A percentile compares a stretch with the other conserved stretches of the same genome.
Evolutionary conservation across 495 filamentous ascomycete species (phyloP).

Genomic region (Entonaema liquescens): DNA sequence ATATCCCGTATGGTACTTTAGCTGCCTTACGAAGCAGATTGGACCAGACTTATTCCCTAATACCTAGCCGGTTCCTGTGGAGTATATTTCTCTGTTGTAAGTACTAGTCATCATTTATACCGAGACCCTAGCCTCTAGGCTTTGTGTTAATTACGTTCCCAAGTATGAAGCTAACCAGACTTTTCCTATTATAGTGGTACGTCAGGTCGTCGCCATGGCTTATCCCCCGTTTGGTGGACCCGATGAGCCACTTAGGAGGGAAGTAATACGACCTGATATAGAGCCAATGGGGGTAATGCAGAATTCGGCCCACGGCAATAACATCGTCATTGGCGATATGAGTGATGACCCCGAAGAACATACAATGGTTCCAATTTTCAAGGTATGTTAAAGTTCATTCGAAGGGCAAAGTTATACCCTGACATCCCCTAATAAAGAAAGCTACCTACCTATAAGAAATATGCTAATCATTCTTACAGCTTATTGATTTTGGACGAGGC

Average conservation of each 20-base stretch:
- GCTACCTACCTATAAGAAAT: neutral
- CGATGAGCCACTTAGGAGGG: neutral
- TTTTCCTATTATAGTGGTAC: slow-evolving; percentile 13
- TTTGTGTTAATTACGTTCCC: neutral
- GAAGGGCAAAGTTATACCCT: neutral
- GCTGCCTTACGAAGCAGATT: neutral
- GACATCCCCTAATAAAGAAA: neutral
- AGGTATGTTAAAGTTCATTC: slow-evolving; percentile 6
- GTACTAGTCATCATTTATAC: neutral
- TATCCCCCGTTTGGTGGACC: slow-evolving; percentile 5
- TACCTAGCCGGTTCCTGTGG: slow-evolving; percentile 33
- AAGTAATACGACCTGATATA: neutral
- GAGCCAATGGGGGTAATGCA: slow-evolving; percentile 10
- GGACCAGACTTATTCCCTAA: neutral
- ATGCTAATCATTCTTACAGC: slow-evolving; percentile 5
- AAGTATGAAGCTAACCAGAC: slow-evolving; percentile 1
- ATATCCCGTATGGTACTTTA: slow-evolving; percentile 16
- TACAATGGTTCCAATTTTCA: slow-evolving; percentile 10
- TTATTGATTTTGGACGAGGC: slow-evolving; percentile 41
- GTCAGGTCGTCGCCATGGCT: slow-evolving; percentile 31
- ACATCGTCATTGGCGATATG: slow-evolving; percentile 20
- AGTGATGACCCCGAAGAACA: slow-evolving; percentile 10
- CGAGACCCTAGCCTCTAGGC: neutral
- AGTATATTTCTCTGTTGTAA: slow-evolving; percentile 34
- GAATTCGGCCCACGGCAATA: slow-evolving; percentile 23